Evolutionary conservation across 768 basidiomycete species (phyloP).

Genomic region (Mycena metata): DNA sequence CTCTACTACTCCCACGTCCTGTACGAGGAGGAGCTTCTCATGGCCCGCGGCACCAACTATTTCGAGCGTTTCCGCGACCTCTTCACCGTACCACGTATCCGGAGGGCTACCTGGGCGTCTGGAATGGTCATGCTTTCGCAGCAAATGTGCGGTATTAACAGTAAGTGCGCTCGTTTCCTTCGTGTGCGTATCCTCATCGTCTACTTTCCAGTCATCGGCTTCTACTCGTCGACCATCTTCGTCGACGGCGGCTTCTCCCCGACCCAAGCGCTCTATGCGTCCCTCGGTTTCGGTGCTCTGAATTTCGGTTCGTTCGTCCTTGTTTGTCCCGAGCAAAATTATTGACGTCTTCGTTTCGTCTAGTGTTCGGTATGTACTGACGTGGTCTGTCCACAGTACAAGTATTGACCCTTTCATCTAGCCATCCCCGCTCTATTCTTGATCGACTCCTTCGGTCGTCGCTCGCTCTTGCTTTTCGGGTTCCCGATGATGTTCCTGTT

Average conservation of each 20-base stretch:
- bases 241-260: constrained; percentile 47
- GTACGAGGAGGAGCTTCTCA: constrained; percentile 57
- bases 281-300: constrained; percentile 50
- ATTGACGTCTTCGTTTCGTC: too few species aligned
- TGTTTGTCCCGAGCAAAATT: too few species aligned
- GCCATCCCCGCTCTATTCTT: constrained; percentile 37
- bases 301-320: too few species aligned
- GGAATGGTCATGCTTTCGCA: constrained; percentile 36
- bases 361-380: too few species aligned
- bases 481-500: constrained; percentile 61
- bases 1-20: constrained; percentile 37
- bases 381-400: too few species aligned
- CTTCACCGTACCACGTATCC: constrained; percentile 69
- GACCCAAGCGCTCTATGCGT: constrained; percentile 42
- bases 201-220: constrained; percentile 49
- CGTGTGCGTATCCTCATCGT: background rate
- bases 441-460: constrained; percentile 41
- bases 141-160: constrained; percentile 41
- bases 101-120: constrained; percentile 60
- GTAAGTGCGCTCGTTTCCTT: constrained; percentile 40
- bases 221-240: constrained; percentile 57
- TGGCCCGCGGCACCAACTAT: constrained; percentile 56
- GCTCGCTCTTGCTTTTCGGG: constrained; percentile 31
- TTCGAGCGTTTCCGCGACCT: constrained; percentile 59
- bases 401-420: constrained; percentile 25